Evolutionary conservation across 176 grass and related monocot species (phyloP), one percentile per base, ranked within the genome.

Genomic region (Carex myosuroides): DNA sequence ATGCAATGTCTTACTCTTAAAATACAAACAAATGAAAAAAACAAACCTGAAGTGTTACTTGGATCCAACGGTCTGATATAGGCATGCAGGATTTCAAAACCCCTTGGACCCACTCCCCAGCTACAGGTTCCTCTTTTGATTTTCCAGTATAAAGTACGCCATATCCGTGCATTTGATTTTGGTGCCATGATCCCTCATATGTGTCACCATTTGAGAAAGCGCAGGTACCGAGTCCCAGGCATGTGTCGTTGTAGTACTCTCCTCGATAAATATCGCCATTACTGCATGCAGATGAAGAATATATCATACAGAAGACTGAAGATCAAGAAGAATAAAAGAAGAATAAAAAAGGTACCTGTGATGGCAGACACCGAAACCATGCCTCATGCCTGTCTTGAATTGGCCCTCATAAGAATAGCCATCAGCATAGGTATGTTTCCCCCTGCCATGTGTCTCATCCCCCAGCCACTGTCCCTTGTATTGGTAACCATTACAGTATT

Each of bases 121-220:
- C 89, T 88, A 69, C 75, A 76, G 64, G 84, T 57, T 88, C 84
- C 8, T 86, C 79, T 1, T 90, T 88, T 22, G 29, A 29, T 29
- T 87, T 79, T 20, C 87, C 86, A 0, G 76, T 88, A 85, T 90
- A 93, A 79, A 29, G 29, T 29, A 91, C 84, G 21, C 94, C 94
- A 9, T 88, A 85, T 3, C 94, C 94, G 83, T 97, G 85, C 83
- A 90, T 93, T 83, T 87, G 87, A 85, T 89, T 86, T 78, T 93
- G 89, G 12, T 93, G 91, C 94, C 94, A 93, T 50, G 94, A 93
- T 48, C 91, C 94, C 46, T 93, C 89, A 58, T 91, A 97, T 67
- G 70, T 83, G 60, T 93, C 89, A 62, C 91, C 94, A 82, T 86
- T 88, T 52, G 91, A 85, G n/a, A 87, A 91, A 81, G 63, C 75